Evolutionary conservation across 176 grass and related monocot genomes (phyloP), one percentile per base, ranked within the genome.

Genomic region (Oryza glumipatula): DNA sequence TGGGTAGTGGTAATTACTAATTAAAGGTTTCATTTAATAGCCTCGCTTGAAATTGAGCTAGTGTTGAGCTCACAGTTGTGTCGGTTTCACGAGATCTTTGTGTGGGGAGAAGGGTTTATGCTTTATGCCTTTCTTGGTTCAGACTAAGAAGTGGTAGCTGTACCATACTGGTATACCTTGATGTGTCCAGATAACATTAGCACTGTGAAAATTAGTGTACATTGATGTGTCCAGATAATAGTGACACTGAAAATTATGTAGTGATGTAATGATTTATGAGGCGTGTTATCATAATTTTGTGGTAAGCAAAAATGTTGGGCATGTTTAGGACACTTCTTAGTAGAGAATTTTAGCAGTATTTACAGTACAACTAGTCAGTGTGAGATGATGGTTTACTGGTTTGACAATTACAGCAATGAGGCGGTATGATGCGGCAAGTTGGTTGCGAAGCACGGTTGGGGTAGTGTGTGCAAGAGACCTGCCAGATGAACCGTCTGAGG

Each of bases 361-460:
- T 65, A 82, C 19, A 72, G 5, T 38, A 19, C 44, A 51, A 11
- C 44, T 4, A 26, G 0, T 11, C 2, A 38, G 46, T 13, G 47
- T 78, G 46, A 72, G 67, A 5, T 82, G 21, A 82, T 30, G 76
- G 15, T 58, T 56, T 73, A 39, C 21, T 45, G 45, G 44, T 11
- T 44, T 68, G 12, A 68, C 28, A 85, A 70, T 32, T 79, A 54
- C 87, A 95, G 96, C 86, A 32, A 85, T 63, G 19, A 89, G 91
- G 79, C 79, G 93, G 77, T 72, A 94, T 36, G 88, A 90, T 80
- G 91, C 96, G 14, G 89, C 96, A 15, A 80, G 73, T 14, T 98
- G 96, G 96, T 87, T 98, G 70, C 78, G 96, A 87, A 93, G 80
- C 81, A 92, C 46, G 13, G 91, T 98, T 26, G 96, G 93, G 22